Base-by-base conservation (phyloP, 73 alveolate species). In the Blepharisma stoltei region DNA sequence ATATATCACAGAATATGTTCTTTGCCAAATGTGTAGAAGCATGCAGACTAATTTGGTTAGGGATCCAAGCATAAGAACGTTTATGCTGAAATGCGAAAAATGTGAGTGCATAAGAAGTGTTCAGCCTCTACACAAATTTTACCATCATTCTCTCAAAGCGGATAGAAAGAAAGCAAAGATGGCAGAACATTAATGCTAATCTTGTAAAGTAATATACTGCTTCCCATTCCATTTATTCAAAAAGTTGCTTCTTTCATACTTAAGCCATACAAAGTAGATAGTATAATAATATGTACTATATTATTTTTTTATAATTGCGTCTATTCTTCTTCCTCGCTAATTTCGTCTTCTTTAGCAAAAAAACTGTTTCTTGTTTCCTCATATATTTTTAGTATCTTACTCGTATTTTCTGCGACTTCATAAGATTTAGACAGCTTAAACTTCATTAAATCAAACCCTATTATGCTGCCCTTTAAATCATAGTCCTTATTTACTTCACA, bases 51-150 rank as follows among this genome's bases (percentile, higher is more conserved):
- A 38, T 5, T 54, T 84, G 21, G 54, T 76, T 5, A 84, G 73
- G 83, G 92, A 84, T 70, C 47, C 81, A 38, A 80, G 79, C 14
- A 79, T 85, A 21, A 81, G 89, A 68, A 60, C 69, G 8, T 84
- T 54, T 76, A 84, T 69, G 66, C 81, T 80, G 76, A 85, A 78
- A 55, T 84, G 92, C 54, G 65, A 81, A 18, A 50, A 71, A 54
- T 84, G 92, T 84, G 79, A 80, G 47, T 78, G 85, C 55, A 70
- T 86, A 8, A 79, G 83, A 75, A 77, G 81, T 54, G 89, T 81
- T 46, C 76, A 78, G 50, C n/a, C 78, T 14, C 1, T 73, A 9
- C 44, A 73, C 14, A 43, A 46, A 44, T 47, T 47, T n/a, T 69
- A 69, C 27, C 65, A 69, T 38, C 67, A 38, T 69, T 7, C 38